Evolutionary conservation across 169 alveolate genomes (phyloP).

Genomic region (Besnoitia besnoiti): DNA sequence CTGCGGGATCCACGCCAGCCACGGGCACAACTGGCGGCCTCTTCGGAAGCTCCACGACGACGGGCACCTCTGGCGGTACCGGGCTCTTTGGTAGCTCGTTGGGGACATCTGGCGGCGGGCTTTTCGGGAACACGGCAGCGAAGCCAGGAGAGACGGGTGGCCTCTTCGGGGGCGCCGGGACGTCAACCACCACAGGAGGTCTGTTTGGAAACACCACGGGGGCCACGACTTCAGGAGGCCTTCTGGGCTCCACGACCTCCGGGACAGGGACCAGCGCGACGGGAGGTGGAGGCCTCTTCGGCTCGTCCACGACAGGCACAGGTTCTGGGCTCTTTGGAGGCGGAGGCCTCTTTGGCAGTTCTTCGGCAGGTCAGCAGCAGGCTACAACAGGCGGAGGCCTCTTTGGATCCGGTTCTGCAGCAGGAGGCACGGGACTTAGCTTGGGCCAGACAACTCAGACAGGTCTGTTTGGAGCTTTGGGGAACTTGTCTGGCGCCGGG

Average conservation of each 20-base stretch:
- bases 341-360: slow-evolving; percentile 45
- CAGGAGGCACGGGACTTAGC: slow-evolving; percentile 14
- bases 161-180: slow-evolving; percentile 27
- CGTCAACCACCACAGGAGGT: not conserved
- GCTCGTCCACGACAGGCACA: slow-evolving; percentile 6
- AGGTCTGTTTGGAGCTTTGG: slow-evolving; percentile 12
- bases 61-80: not conserved
- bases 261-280: not conserved
- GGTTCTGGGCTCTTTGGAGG: slow-evolving; percentile 24
- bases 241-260: not conserved
- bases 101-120: slow-evolving; percentile 20
- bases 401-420: slow-evolving; percentile 36
- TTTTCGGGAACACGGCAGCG: not conserved
- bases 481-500: not conserved
- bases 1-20: slow-evolving; percentile 14
- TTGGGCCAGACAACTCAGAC: not conserved
- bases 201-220: not conserved
- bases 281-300: slow-evolving; percentile 11
- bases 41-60: not conserved
- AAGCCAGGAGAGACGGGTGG: slow-evolving; percentile 22
- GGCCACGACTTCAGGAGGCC: not conserved
- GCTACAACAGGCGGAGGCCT: slow-evolving; percentile 50
- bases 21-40: slow-evolving; percentile 29
- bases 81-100: slow-evolving; percentile 15
- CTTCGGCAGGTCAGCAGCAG: slow-evolving; percentile 48